Evolutionary conservation across 2,329 filamentous ascomycete genomes (phyloP).

Genomic region (Cladosporium sp.): DNA sequence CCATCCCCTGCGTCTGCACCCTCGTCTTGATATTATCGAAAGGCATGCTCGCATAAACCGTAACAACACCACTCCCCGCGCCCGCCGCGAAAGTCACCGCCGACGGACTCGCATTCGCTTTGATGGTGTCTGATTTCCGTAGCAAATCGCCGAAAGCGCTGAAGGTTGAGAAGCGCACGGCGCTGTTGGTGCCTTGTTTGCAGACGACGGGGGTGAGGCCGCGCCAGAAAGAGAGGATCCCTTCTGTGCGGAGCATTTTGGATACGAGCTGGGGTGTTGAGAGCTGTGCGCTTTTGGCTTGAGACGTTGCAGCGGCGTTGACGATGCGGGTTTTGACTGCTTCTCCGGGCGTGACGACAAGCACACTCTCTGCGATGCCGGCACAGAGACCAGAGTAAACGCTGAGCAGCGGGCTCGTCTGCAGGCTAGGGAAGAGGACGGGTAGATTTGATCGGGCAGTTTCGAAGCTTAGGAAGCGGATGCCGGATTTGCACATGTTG

Average conservation of each 20-base stretch:
- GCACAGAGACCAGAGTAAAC: conserved; percentile 29
- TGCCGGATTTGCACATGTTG: conserved; percentile 23
- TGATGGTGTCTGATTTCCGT: conserved; percentile 5
- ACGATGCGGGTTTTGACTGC: conserved; percentile 33
- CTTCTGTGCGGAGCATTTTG: conserved; percentile 19
- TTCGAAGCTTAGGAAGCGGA: conserved; percentile 32
- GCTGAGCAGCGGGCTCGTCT: conserved; percentile 24
- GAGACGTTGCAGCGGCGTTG: conserved; percentile 24
- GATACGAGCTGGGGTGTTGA: conserved; percentile 15
- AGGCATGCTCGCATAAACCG: conserved; percentile 29
- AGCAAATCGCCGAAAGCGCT: conserved; percentile 24
- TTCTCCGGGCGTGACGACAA: conserved; percentile 33
- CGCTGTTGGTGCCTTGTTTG: conserved; percentile 30
- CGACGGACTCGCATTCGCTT: conserved; percentile 1
- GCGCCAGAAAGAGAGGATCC: conserved; percentile 24
- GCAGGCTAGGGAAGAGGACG: conserved; percentile 17
- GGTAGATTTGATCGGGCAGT: conserved; percentile 18
- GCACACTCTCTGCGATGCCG: conserved; percentile 26
- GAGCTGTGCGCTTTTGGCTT: conserved; percentile 11
- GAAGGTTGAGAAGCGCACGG: conserved; percentile 30
- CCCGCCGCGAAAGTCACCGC: conserved; percentile 22
- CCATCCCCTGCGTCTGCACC: conserved; percentile 24
- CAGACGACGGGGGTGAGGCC: conserved; percentile 25
- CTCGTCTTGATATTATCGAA: conserved; percentile 32
- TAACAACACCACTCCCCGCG: conserved; percentile 26